These are phyloP conservation scores for Sporobolomyces roseus DNA, from an alignment of 768 basidiomycete species.

Conservation along the genomic window DNA sequence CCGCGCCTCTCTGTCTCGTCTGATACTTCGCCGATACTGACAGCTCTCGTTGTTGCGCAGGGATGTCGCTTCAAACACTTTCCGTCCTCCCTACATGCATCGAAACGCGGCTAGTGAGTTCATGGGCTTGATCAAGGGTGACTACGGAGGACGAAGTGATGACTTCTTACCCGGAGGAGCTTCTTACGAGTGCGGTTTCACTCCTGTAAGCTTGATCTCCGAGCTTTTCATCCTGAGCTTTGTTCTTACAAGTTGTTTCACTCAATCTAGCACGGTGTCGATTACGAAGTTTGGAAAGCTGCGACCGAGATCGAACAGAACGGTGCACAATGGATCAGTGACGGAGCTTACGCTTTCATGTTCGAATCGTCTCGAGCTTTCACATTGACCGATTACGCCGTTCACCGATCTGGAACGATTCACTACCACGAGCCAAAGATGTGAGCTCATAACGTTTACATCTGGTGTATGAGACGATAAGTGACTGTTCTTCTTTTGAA, in stretches of 20 bases:
- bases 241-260: slow-evolving; percentile 5
- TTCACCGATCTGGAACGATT: slow-evolving; percentile 59
- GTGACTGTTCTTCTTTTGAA: too few relatives aligned
- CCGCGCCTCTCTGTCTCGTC: too few relatives aligned
- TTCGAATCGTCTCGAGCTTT: slow-evolving; percentile 63
- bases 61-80: slow-evolving; percentile 60
- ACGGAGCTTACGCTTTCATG: slow-evolving; percentile 56
- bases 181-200: slow-evolving; percentile 59
- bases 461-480: too few relatives aligned
- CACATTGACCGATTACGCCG: slow-evolving; percentile 63
- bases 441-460: too few relatives aligned
- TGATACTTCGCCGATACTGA: too few relatives aligned
- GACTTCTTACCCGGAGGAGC: slow-evolving; percentile 62
- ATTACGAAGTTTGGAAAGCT: slow-evolving; percentile 61
- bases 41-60: too few relatives aligned
- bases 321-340: slow-evolving; percentile 48
- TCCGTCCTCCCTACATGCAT: slow-evolving; percentile 55
- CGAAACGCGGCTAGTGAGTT: slow-evolving; percentile 63
- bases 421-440: slow-evolving; percentile 59
- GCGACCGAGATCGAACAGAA: slow-evolving; percentile 57
- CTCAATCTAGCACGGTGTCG: slow-evolving; percentile 44
- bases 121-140: slow-evolving; percentile 55
- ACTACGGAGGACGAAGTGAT: slow-evolving; percentile 63
- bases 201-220: neutral
- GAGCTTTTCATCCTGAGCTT: neutral